These are phyloP conservation scores for Osmanthus fragrans DNA, from an alignment of 257 asterid species.

Conservation along the genomic window DNA sequence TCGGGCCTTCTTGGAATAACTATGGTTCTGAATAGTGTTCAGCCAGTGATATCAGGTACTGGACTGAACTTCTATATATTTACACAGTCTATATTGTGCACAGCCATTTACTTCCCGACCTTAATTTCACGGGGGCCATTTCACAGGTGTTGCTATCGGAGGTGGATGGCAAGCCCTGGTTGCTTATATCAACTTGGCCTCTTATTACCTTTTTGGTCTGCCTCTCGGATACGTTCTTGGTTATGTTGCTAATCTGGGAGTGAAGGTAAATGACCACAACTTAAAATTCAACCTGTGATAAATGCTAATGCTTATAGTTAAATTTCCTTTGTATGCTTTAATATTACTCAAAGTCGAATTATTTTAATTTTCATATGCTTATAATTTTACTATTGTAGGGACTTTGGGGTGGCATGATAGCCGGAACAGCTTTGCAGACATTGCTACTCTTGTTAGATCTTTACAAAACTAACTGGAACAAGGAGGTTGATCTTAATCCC, in stretches of 20 bases:
- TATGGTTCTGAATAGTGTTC: constrained; percentile 83
- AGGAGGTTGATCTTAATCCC: constrained; percentile 4
- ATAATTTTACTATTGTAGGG: neutral
- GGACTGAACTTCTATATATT: neutral
- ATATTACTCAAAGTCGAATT: neutral
- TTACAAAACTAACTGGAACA: constrained; percentile 11
- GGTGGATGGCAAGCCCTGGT: constrained; percentile 87
- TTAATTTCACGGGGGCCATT: neutral
- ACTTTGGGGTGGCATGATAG: neutral
- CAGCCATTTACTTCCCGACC: neutral
- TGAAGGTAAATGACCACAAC: constrained; percentile 35
- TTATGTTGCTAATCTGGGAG: constrained; percentile 57
- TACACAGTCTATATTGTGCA: neutral
- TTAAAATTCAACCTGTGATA: neutral
- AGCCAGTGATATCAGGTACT: constrained; percentile 88
- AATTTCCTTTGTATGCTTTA: no score
- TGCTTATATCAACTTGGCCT: constrained; percentile 72
- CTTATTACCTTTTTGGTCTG: constrained; percentile 65
- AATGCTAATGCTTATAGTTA: no score
- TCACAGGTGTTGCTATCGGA: constrained; percentile 75
- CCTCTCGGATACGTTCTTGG: constrained; percentile 71
- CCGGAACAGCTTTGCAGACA: constrained; percentile 14
- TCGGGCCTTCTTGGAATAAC: constrained; percentile 74
- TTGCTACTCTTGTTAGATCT: neutral
- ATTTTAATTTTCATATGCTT: neutral